Evolutionary conservation across 176 grass and related monocot genomes (phyloP), one percentile per base, ranked within the genome.

Genomic region (Oryza australiensis): DNA sequence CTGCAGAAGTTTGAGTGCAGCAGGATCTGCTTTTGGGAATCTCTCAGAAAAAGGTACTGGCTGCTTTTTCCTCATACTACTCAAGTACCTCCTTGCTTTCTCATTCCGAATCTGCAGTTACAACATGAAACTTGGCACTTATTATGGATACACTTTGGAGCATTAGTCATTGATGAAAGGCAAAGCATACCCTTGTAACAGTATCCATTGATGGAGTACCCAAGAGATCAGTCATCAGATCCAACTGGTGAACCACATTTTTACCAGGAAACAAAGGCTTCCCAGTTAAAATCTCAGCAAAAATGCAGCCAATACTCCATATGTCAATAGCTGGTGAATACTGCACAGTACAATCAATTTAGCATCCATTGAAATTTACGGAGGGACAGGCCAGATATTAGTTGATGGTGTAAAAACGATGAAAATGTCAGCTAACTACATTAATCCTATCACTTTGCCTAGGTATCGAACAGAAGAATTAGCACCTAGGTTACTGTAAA

Each of bases 291-390:
- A 96, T 87, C 75, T 99, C 97, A 33, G 87, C 93, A 91, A 99
- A 99, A 83, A 99, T 99, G 89, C 97, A 99, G 87, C 97, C 97
- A 72, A 99, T 99, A 87, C 97, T 99, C 97, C 97, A 99, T 80
- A 99, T 94, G 63, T 99, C 97, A 83, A 99, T 99, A 70, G 97
- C 97, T 74, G 97, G 87, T 74, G 97, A 95, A 86, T 99, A 99
- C 97, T 97, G 89, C 84, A 94, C 35, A 83, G 42, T 71, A 89
- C 77, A 76, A 86, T 37, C 12, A 57, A 69, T 73, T 90, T 40
- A 88, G 30, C 64, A 81, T 81, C 28, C 53, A 30, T 32, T 65
- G n/a, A 41, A 16, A 70, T 66, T 55, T 46, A 72, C 59, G 49
- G 27, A 27, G 30, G 35, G 1, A 49, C 12, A 53, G 57, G 68